These are phyloP conservation scores for Neofusicoccum kwambonambiense DNA, from an alignment of 2,329 filamentous ascomycete species.

Conservation along the genomic window DNA sequence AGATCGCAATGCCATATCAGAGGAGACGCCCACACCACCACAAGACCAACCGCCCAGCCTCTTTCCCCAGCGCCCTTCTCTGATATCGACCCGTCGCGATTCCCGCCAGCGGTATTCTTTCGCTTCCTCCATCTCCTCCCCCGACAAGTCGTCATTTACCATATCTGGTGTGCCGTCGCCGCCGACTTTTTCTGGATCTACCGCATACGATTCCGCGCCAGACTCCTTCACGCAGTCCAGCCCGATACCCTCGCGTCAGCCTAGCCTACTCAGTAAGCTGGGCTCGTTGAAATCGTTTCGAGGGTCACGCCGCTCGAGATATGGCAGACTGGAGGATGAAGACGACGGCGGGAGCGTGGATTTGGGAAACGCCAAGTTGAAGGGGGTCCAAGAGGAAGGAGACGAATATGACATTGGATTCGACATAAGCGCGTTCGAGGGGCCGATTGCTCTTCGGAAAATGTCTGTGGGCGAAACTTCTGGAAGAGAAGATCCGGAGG, in stretches of 20 bases:
- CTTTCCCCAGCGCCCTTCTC: constrained; percentile 35
- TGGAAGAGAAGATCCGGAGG: constrained; percentile 16
- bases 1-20: constrained; percentile 26
- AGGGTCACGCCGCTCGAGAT: constrained; percentile 20
- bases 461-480: constrained; percentile 17
- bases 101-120: constrained; percentile 22
- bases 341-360: constrained; percentile 23
- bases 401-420: constrained; percentile 28
- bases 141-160: neutral
- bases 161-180: constrained; percentile 19
- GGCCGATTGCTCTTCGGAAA: constrained; percentile 28
- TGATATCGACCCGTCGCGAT: constrained; percentile 31
- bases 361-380: constrained; percentile 20
- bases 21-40: constrained; percentile 28
- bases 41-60: constrained; percentile 37
- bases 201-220: constrained; percentile 29
- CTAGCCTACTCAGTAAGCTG: constrained; percentile 32
- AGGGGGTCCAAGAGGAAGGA: constrained; percentile 29
- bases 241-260: constrained; percentile 28
- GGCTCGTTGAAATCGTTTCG: constrained; percentile 28
- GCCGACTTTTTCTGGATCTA: constrained; percentile 31
- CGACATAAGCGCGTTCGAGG: constrained; percentile 31
- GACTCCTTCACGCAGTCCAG: constrained; percentile 24
- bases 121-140: neutral
- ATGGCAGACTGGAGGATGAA: constrained; percentile 35